These are phyloP conservation scores for Trametes meyenii DNA, from an alignment of 768 basidiomycete genomes.

Conservation along the genomic window DNA sequence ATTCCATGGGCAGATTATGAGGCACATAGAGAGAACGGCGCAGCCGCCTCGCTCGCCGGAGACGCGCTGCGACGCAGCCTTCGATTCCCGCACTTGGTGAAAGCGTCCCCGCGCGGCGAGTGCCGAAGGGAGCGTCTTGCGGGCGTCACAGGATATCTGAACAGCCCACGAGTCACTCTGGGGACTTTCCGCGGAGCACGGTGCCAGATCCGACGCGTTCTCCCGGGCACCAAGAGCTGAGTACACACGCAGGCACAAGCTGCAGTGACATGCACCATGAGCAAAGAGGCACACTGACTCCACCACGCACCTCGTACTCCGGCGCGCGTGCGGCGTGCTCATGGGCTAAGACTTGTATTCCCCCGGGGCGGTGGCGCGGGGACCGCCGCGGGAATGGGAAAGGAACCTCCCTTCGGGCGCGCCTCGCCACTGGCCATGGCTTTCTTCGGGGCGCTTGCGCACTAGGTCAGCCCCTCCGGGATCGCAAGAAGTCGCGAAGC, in stretches of 20 bases:
- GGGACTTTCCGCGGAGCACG: conserved; percentile 7
- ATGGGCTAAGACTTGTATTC: too few species aligned
- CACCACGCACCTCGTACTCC: not conserved
- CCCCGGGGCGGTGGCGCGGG: too few species aligned
- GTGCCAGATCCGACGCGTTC: conserved; percentile 16
- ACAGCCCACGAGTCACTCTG: not conserved
- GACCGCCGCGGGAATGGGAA: conserved; percentile 1
- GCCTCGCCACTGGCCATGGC: not conserved
- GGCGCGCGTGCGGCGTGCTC: not conserved
- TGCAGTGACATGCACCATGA: too few species aligned
- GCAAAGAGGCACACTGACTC: too few species aligned
- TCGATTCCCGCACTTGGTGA: conserved; percentile 9
- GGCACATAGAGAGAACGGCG: conserved; percentile 22
- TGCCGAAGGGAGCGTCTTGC: conserved; percentile 10
- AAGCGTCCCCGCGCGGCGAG: conserved; percentile 11
- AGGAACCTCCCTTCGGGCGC: not conserved
- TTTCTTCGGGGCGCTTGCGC: conserved; percentile 13
- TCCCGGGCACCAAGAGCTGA: not conserved
- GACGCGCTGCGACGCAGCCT: conserved; percentile 16
- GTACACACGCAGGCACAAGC: not conserved
- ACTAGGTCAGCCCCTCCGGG: conserved; percentile 9
- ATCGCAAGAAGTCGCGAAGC: conserved; percentile 24
- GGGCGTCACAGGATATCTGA: conserved; percentile 9
- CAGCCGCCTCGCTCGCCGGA: conserved; percentile 20
- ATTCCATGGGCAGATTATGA: conserved; percentile 13